Base-by-base conservation (phyloP, 192 early-diverging fungal genomes). In the Backusella circina region DNA sequence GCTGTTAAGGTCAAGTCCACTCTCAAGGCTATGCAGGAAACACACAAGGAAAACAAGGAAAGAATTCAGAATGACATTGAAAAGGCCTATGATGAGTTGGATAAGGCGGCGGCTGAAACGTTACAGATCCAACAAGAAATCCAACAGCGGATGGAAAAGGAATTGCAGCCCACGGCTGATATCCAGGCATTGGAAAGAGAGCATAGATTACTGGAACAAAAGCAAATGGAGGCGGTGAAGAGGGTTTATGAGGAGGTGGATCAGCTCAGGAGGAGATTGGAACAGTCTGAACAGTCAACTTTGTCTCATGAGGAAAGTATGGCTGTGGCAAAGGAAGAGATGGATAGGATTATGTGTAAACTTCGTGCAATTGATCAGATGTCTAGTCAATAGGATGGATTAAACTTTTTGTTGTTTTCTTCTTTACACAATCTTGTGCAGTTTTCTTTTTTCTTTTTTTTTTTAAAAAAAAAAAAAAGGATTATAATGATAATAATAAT, bases 31-130 rank as follows among this genome's bases (percentile, higher is more conserved):
- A 28, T 71, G n/a, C 73, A 83, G 33, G 67, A 76, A 44, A 50
- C 65, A 12, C 74, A 83, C 28, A 71, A 72, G 16, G 64, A 32
- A 30, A 75, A 83, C n/a, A 77, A 79, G 28, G 70, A 76, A 57
- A 67, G 61, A 5, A 44, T 81, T 13, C 54, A 70, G 13, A 41
- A 28, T 8, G 67, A 69, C 2, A 77, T 81, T 33, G 54, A 67
- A 13, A 23, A 61, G 18, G 79, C 79, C 0, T 74, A 81, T 39
- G 65, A 74, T 50, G 75, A 81, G n/a, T 41, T 81, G 8, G 75
- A 70, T 3, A 39, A 64, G n/a, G 54, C 72, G 7, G 70, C 79
- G 10, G 72, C 67, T 28, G 41, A 74, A 26, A 68, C 79, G 0
- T 37, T 77, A 23, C 70, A 39, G 16, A 23, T 77, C 13, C 79